These are phyloP conservation scores for Aspergillus calidoustus DNA, from an alignment of 2,329 filamentous ascomycete species.

Conservation along the genomic window DNA sequence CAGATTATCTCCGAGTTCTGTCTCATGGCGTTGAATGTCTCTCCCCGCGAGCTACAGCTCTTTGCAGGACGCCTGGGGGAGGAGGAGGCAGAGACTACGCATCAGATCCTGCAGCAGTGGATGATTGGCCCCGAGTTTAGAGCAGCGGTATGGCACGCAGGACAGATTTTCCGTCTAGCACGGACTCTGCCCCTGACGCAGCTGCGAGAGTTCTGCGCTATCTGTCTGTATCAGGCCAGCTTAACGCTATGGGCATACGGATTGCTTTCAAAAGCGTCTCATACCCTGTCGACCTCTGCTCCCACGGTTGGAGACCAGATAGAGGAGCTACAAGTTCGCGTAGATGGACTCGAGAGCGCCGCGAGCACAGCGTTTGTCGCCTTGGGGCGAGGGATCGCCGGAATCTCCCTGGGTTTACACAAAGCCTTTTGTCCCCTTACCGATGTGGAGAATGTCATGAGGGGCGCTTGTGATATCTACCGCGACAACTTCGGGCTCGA, in stretches of 20 bases:
- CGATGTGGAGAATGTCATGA: background rate
- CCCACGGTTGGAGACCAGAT: too few relatives aligned
- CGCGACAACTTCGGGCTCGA: constrained; percentile 6
- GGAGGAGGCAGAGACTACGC: constrained; percentile 5
- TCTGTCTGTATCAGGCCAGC: constrained; percentile 1
- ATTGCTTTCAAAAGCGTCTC: background rate
- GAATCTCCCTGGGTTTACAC: background rate
- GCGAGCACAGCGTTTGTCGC: too few relatives aligned
- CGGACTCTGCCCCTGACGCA: background rate
- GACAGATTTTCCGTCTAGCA: constrained; percentile 1
- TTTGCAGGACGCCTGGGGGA: constrained; percentile 4
- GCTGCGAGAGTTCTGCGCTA: background rate
- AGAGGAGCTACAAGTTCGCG: too few relatives aligned
- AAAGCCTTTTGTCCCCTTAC: constrained; percentile 26
- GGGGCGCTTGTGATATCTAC: constrained; percentile 1
- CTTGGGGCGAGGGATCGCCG: too few relatives aligned
- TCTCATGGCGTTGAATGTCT: constrained; percentile 3
- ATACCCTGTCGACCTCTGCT: too few relatives aligned
- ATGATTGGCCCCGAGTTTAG: background rate
- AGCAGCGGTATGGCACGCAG: constrained; percentile 5
- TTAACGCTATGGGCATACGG: constrained; percentile 10
- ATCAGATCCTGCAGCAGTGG: background rate
- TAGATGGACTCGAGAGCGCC: too few relatives aligned
- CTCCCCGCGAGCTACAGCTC: background rate
- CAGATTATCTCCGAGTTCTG: constrained; percentile 3